Percentiles rank a stretch among this genome's conserved stretches.
Conservation (phyloP, 306 rosid species). For the Inga oerstediana region DNA sequence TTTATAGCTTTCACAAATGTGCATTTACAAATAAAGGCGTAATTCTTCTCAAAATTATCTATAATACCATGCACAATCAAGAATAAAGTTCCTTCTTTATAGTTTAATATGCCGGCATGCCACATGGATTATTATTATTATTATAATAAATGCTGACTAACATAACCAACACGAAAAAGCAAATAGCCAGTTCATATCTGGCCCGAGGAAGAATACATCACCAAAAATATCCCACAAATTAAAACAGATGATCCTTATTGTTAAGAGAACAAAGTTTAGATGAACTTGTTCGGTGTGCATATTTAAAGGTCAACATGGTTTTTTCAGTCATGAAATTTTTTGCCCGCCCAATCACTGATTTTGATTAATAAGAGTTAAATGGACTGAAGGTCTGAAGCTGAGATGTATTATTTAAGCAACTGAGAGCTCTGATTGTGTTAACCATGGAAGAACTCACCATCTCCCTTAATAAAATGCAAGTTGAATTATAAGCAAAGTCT, state of each 20-base stretch:
- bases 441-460: conserved; percentile 3
- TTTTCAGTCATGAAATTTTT: background rate
- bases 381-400: conserved; percentile 3
- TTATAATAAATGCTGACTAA: background rate
- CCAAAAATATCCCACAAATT: background rate
- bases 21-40: conserved; percentile 4
- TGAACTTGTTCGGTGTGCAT: background rate
- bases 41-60: background rate
- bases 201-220: background rate
- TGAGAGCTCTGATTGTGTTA: background rate
- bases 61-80: background rate
- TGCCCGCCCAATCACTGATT: background rate
- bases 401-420: background rate
- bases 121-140: background rate
- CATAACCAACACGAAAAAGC: background rate
- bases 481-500: background rate
- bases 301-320: background rate
- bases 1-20: conserved; percentile 1
- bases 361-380: background rate
- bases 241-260: conserved; percentile 7
- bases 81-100: background rate
- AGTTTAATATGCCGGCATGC: background rate
- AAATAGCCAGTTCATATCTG: conserved; percentile 6
- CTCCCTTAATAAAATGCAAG: background rate
- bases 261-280: background rate